Evolutionary conservation across 129 eudicot genomes (phyloP), one percentile per base, ranked within the genome.

Genomic region (Calendula officinalis): DNA sequence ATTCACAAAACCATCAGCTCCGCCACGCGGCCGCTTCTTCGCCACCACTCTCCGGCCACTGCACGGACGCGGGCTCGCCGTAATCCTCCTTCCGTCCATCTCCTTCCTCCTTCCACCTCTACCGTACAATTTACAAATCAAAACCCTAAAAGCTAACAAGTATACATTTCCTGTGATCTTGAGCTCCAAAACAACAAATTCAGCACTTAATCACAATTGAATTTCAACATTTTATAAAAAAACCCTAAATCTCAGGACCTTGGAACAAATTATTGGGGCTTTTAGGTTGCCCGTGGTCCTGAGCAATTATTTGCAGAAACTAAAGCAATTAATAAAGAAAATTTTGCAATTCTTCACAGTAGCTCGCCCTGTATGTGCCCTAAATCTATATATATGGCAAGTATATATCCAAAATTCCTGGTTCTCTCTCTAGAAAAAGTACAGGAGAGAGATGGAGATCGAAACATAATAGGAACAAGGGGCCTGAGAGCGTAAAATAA

Each of bases 1-100:
- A 63, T 92, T 92, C 12, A 92, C 94, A 72, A 85, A 92, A 67
- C 89, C 98, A 85, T 92, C 98, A 7, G 57, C 67, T 10, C 89
- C 80, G 14, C 91, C 81, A 43, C 95, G 85, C 0, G 84, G 81
- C 49, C 98, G 80, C 83, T 85, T 92, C 85, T 88, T 92, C 48
- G 96, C 98, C 89, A 85, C 95, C 77, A 92, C 96, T 13, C 98
- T 78, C 44, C 95, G 84, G 4, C 90, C 91, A 53, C 48, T 68
- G 58, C 96, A 92, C 66, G 96, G 91, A 32, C 95, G 80, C 5
- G 96, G 95, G 46, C 82, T 92, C 79, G 98, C 98, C 67, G 95
- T 73, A 38, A 88, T 85, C 76, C 95, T 83, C 83, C 96, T 69
- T 32, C 98, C 96, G 60, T 92, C 98, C 98, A 92, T 92, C 41